Evolutionary conservation across 441 rosid genomes (phyloP).

Genomic region (Euphorbia neoarborescens): DNA sequence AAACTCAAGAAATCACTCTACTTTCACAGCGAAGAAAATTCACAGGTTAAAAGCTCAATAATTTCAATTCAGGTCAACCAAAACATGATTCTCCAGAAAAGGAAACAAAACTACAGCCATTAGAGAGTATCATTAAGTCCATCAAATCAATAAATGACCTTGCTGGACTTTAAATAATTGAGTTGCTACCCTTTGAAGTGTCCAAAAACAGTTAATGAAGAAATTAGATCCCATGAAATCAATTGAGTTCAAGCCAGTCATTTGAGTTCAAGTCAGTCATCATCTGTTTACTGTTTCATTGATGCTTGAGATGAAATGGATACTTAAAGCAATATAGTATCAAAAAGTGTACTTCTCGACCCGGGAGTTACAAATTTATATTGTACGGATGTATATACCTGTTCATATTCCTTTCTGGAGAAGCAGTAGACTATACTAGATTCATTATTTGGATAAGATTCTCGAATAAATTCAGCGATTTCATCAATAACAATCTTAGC

Average conservation of each 20-base stretch:
- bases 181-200: background rate
- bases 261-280: slow-evolving; percentile 3
- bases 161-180: background rate
- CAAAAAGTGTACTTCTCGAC: too few species aligned
- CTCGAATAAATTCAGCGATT: slow-evolving; percentile 68
- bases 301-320: background rate
- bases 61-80: background rate
- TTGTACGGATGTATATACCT: too few species aligned
- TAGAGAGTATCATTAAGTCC: background rate
- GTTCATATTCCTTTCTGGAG: slow-evolving; percentile 93
- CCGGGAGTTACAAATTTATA: too few species aligned
- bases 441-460: slow-evolving; percentile 77
- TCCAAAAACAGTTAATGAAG: slow-evolving; percentile 9
- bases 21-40: background rate
- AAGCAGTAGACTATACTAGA: slow-evolving; percentile 97
- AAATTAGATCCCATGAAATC: slow-evolving; percentile 4
- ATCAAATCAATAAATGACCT: slow-evolving; percentile 9
- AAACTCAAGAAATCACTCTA: background rate
- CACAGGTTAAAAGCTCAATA: background rate
- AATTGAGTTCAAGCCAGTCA: background rate
- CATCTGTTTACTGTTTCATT: background rate
- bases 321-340: background rate
- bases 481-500: slow-evolving; percentile 76
- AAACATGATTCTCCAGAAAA: background rate
- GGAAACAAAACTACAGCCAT: slow-evolving; percentile 4